Base-by-base conservation (phyloP, 31 red algal genomes). In the Asparagopsis taxiformis region DNA sequence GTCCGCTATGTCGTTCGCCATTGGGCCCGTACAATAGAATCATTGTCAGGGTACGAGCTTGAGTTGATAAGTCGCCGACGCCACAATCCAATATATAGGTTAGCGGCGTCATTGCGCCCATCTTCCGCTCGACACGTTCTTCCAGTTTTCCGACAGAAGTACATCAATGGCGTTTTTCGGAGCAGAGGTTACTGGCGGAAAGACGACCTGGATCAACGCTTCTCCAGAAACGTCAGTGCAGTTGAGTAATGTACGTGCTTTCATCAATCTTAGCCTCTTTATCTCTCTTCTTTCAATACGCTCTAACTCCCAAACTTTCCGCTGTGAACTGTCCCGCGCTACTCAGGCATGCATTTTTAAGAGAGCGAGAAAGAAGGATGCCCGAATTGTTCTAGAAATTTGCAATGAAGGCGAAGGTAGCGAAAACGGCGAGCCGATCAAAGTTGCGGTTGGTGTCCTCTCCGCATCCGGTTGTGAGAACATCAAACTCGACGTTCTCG, bases 341-440 rank as follows among this genome's bases (percentile, higher is more conserved):
- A 16, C 8, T 0, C 50, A 59, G 71, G 71, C 71, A 11, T 75
- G 71, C 38, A 28, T 75, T 16, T 23, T 62, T 15, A 44, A 5
- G 3, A 26, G 19, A 43, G 71, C 34, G 9, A 75, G 23, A 26
- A 62, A 59, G 30, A 39, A 26, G 21, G 26, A 62, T 26, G 71
- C 31, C 15, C 64, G 85, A 53, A 55, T 89, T 7, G 68, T 80
- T 13, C 46, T 89, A 26, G 59, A 89, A 60, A 80, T 89, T 2
- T 79, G 68, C 50, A 58, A 79, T 8, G 30, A 37, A 16, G 24
- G 46, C 16, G 68, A 79, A 41, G 51, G 28, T 20, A 46, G 37
- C n/a, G 83, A 78, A 52, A 38, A 53, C 1, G 6, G 25, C 20
- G n/a, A n/a, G n/a, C 44, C 75, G 8, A 31, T 67, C 17, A 62